phyloP scores from a whole-genome alignment of 2,329 filamentous ascomycete genomes.

The Cytospora piceae region DNA sequence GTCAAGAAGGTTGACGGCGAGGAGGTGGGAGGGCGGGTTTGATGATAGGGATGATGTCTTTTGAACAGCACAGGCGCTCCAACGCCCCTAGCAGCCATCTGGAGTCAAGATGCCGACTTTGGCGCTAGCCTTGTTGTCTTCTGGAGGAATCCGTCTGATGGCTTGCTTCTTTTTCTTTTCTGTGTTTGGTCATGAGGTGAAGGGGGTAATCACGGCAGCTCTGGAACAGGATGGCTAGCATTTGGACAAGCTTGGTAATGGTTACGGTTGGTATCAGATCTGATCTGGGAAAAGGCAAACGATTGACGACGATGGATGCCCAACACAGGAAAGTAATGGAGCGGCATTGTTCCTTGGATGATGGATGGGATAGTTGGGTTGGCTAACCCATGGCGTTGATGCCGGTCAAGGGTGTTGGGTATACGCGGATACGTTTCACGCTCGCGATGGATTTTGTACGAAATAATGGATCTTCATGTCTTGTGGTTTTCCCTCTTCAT shows the following conservation, averaged over 20 bases:
- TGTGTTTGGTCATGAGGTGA: not conserved
- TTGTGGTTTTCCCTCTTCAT: not conserved
- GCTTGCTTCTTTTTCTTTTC: not conserved
- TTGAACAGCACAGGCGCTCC: slow-evolving; percentile 32
- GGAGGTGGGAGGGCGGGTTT: slow-evolving; percentile 50
- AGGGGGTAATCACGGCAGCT: not conserved
- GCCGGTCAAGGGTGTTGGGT: not conserved
- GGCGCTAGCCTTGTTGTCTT: not conserved
- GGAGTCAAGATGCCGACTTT: not conserved
- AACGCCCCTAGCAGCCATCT: not conserved
- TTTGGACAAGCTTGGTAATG: not conserved
- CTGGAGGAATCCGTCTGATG: not conserved
- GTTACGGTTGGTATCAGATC: not conserved
- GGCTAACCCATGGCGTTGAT: not conserved
- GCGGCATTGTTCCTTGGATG: not conserved
- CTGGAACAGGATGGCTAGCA: not conserved
- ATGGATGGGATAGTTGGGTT: not conserved
- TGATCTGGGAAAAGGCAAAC: not conserved
- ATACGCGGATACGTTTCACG: not conserved
- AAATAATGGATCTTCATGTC: not conserved
- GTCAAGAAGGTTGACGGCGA: slow-evolving; percentile 45
- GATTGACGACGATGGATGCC: slow-evolving; percentile 18
- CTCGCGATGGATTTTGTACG: slow-evolving; percentile 1
- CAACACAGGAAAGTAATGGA: not conserved
- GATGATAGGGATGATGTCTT: slow-evolving; percentile 46